Percentiles rank a stretch among this genome's conserved stretches.
Evolutionary conservation across 2,329 filamentous ascomycete genomes (phyloP).

Genomic region (Metarhizium sp.): DNA sequence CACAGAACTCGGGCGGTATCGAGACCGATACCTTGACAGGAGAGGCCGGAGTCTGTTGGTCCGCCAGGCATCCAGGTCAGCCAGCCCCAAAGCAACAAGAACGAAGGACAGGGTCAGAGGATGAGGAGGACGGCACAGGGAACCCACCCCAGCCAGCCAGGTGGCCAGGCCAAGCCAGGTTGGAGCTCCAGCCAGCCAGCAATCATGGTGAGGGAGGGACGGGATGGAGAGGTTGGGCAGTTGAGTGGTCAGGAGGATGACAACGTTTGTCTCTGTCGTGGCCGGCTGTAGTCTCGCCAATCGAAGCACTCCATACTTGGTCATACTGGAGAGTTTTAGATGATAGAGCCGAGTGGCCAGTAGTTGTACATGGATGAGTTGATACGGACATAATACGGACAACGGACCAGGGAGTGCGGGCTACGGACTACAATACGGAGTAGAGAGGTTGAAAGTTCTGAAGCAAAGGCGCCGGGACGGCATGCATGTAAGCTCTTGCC

Average conservation of each 20-base stretch:
- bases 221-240: constrained; percentile 5
- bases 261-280: not conserved
- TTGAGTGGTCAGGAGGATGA: not conserved
- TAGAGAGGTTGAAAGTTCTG: no score
- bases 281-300: not conserved
- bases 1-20: not conserved
- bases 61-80: not conserved
- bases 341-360: not conserved
- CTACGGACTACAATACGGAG: no score
- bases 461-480: not conserved
- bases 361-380: not conserved
- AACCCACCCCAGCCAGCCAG: constrained; percentile 4
- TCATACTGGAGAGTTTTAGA: not conserved
- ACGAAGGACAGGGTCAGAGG: not conserved
- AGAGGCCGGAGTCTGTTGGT: constrained; percentile 4
- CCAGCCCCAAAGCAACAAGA: not conserved
- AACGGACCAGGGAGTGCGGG: not conserved
- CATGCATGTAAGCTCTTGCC: not conserved
- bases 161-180: not conserved
- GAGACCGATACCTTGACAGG: not conserved
- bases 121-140: not conserved
- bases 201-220: constrained; percentile 1
- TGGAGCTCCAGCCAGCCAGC: constrained; percentile 3
- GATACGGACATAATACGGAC: not conserved
- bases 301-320: not conserved